Base-by-base conservation (phyloP, 805 yeast genomes). In the Candida odintsovae region DNA sequence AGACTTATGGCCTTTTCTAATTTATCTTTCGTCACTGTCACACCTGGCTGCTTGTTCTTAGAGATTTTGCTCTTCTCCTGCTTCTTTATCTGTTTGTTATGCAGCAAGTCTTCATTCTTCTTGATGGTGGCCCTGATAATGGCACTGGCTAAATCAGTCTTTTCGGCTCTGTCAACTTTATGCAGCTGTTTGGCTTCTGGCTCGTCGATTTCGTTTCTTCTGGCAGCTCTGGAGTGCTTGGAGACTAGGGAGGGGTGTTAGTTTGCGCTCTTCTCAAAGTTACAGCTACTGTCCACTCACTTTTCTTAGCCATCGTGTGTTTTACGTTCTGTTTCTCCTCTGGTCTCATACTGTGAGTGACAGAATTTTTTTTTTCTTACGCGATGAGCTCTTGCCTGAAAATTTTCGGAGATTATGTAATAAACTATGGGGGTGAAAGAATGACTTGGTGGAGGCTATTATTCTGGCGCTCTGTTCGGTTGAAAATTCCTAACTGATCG, bases 211-310 rank as follows among this genome's bases (percentile, higher is more conserved):
- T 73, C 77, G 7, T 83, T 84, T 61, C 89, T 72, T 67, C 90
- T 79, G 2, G 94, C 90, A 3, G 90, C 89, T 68, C 94, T 75
- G 39, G 90, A 82, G 50, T 76, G 80, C 53, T 82, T 83, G 18
- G 88, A 82, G 23, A 81, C 75, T 69, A 39, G 3, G 7, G 4
- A 0, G 20, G 44, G 41, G 40, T n/a, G 37, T 33, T 33, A 33
- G 37, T 33, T 9, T 10, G 11, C 19, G 13, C 11, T 6, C 19
- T 8, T 31, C 4, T 7, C 16, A 31, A 3, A 11, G 19, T 9
- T 13, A 12, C 31, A 13, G 16, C 4, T 21, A 6, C 21, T 2
- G 4, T 13, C 3, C 8, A 47, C 63, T 6, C 42, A 59, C 63
- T 45, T 35, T 59, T 59, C 43, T 58, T 59, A 12, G 62, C 64